A percentile compares a stretch with the other conserved stretches of the same genome.
Evolutionary conservation across 495 filamentous ascomycete genomes (phyloP).

Genomic region (Oidiodendron maius): DNA sequence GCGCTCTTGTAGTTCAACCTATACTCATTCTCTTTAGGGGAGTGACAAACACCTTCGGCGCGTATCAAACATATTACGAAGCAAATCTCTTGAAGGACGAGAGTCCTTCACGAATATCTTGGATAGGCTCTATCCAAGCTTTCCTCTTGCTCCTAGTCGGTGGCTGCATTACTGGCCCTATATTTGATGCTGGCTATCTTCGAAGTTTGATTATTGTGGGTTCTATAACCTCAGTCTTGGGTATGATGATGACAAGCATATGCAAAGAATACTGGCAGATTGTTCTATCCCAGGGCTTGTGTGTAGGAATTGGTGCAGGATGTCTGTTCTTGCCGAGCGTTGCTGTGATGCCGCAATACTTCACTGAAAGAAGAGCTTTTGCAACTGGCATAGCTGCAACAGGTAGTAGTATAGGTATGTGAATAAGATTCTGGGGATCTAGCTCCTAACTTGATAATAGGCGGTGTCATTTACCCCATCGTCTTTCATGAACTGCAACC

Average conservation of each 20-base stretch:
- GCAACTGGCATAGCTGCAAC: conserved; percentile 47
- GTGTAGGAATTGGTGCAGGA: conserved; percentile 66
- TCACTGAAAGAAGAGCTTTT: conserved; percentile 54
- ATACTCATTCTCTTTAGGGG: too few species aligned
- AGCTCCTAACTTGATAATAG: conserved; percentile 1
- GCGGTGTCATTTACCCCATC: conserved; percentile 61
- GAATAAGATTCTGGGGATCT: conserved; percentile 66
- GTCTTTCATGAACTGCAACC: conserved; percentile 57
- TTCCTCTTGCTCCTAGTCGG: conserved; percentile 71
- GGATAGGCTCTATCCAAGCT: conserved; percentile 70
- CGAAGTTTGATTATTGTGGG: conserved; percentile 39
- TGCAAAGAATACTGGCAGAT: conserved; percentile 66
- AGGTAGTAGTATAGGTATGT: conserved; percentile 40
- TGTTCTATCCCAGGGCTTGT: conserved; percentile 68
- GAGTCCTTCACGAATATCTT: conserved; percentile 62
- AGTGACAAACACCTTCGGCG: too few species aligned
- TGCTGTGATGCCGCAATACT: conserved; percentile 65
- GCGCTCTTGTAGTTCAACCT: too few species aligned
- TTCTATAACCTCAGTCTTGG: conserved; percentile 47
- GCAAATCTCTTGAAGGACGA: too few species aligned
- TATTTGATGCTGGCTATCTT: conserved; percentile 62
- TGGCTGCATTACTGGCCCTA: conserved; percentile 55
- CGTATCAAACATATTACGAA: too few species aligned
- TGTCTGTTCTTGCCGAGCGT: conserved; percentile 65
- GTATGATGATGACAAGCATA: conserved; percentile 65